A percentile compares a stretch with the other conserved stretches of the same genome.
Evolutionary conservation across 139 green algal genomes (phyloP).

Genomic region (Closterium sp.): DNA sequence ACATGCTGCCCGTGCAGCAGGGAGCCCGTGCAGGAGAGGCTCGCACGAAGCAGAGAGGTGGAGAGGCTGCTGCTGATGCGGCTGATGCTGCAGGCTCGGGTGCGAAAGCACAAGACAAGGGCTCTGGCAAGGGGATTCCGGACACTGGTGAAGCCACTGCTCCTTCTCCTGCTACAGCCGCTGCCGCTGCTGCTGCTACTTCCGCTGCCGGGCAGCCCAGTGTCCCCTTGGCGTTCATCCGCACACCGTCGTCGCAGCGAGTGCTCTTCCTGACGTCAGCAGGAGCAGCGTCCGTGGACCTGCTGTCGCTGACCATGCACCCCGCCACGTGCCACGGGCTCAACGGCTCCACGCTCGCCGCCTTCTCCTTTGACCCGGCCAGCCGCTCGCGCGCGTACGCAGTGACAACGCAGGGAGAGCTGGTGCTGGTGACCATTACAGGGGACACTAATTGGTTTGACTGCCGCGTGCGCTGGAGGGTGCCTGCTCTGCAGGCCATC

Average conservation of each 20-base stretch:
- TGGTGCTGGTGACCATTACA: conserved; percentile 4
- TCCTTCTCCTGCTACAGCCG: not conserved
- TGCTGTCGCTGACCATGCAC: conserved; percentile 13
- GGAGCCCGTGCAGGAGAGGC: not conserved
- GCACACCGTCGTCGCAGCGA: conserved; percentile 20
- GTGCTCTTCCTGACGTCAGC: conserved; percentile 28
- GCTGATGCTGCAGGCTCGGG: not conserved
- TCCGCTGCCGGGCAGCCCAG: not conserved
- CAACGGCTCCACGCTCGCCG: conserved; percentile 19
- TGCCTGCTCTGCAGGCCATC: not conserved
- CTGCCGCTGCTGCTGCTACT: not conserved
- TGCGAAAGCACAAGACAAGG: not conserved
- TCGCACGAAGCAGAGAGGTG: not conserved
- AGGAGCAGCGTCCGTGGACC: conserved; percentile 26
- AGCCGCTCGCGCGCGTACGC: conserved; percentile 19
- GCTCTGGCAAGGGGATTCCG: not conserved
- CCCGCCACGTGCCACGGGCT: conserved; percentile 17
- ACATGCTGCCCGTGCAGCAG: not conserved
- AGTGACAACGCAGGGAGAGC: not conserved
- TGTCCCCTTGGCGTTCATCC: conserved; percentile 25
- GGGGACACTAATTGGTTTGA: conserved; percentile 26
- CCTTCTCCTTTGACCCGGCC: conserved; percentile 29
- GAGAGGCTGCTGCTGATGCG: not conserved
- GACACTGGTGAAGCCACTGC: not conserved
- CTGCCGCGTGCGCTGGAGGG: conserved; percentile 14